These are phyloP conservation scores for Blastobotrys serpentis DNA, from an alignment of 1,139 yeast genomes.

Conservation along the genomic window DNA sequence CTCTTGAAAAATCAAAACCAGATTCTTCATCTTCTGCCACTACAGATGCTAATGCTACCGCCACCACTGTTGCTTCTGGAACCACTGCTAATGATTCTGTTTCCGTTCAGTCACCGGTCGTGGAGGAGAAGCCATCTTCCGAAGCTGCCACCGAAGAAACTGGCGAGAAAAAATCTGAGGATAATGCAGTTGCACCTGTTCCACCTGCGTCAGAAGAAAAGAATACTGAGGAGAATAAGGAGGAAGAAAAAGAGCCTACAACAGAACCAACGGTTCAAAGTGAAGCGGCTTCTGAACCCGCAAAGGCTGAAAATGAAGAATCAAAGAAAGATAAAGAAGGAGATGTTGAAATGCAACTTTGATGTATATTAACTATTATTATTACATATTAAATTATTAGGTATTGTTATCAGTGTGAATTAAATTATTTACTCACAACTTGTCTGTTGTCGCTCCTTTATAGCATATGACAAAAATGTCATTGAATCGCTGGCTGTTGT, in stretches of 20 bases:
- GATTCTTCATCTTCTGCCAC: no score
- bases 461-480: no score
- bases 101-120: constrained; percentile 25
- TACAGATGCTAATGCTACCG: not conserved
- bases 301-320: constrained; percentile 28
- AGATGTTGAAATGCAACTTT: constrained; percentile 36
- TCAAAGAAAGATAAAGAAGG: constrained; percentile 33
- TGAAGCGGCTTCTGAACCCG: constrained; percentile 20
- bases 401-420: not conserved
- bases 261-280: constrained; percentile 14
- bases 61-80: not conserved
- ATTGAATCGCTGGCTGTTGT: no score
- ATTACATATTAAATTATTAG: constrained; percentile 11
- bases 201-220: no score
- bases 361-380: constrained; percentile 14
- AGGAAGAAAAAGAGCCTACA: no score
- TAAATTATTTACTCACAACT: constrained; percentile 7
- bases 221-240: no score
- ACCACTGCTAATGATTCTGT: not conserved
- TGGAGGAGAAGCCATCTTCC: no score
- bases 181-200: no score
- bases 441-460: no score
- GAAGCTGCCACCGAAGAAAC: constrained; percentile 11
- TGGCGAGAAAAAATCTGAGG: constrained; percentile 15
- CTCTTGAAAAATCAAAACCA: no score